Evolutionary conservation across 1,139 yeast species (phyloP).

Genomic region (Protomyces gravidus): DNA sequence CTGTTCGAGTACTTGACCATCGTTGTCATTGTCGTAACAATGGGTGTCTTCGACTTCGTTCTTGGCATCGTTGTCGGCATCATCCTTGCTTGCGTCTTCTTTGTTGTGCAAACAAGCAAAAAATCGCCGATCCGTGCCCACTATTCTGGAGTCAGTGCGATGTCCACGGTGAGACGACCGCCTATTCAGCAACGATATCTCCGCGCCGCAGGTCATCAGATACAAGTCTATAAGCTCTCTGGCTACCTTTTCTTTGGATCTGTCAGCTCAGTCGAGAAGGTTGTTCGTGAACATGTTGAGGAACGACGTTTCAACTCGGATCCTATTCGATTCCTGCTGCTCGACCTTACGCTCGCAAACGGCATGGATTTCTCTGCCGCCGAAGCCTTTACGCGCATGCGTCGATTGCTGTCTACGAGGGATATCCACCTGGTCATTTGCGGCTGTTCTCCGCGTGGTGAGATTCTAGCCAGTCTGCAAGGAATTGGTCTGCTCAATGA

Average conservation of each 20-base stretch:
- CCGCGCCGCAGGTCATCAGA: constrained; percentile 82
- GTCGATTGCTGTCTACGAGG: constrained; percentile 67
- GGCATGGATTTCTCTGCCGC: constrained; percentile 93
- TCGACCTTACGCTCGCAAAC: constrained; percentile 79
- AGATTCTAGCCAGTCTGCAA: constrained; percentile 58
- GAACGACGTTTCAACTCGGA: constrained; percentile 47
- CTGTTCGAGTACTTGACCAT: constrained; percentile 79
- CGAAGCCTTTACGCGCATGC: constrained; percentile 85
- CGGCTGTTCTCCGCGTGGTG: constrained; percentile 64
- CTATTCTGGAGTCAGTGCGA: constrained; percentile 81
- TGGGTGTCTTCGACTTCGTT: constrained; percentile 96
- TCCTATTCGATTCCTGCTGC: constrained; percentile 70
- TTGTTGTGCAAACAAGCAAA: constrained; percentile 84
- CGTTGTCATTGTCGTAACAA: constrained; percentile 73
- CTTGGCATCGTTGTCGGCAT: constrained; percentile 88
- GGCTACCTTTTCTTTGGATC: constrained; percentile 93
- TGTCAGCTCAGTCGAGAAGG: constrained; percentile 80
- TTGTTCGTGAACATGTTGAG: constrained; percentile 58
- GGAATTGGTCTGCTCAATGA: constrained; percentile 68
- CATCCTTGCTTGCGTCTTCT: constrained; percentile 82
- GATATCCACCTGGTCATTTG: constrained; percentile 70
- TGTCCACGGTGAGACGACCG: constrained; percentile 89
- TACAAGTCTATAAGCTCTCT: constrained; percentile 76
- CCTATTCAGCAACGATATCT: constrained; percentile 84
- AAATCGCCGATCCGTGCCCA: constrained; percentile 76